phyloP scores from a whole-genome alignment of 2,329 filamentous ascomycete genomes.

The Neofusicoccum kwambonambiense region DNA sequence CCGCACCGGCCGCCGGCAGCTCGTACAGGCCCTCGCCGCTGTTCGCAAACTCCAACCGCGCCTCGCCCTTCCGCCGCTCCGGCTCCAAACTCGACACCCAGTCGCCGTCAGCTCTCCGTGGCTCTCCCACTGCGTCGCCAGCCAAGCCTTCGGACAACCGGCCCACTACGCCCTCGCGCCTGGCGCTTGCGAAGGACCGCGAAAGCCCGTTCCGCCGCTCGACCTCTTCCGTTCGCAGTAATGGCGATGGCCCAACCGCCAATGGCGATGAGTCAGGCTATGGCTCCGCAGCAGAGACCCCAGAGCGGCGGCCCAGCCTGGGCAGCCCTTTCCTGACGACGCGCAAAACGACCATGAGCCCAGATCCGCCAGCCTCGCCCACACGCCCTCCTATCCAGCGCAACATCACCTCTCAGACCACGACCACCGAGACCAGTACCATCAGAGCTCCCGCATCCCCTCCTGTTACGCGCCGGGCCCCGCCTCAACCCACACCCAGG shows the following conservation, averaged over 20 bases:
- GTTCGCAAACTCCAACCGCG: conserved; percentile 41
- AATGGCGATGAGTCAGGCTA: conserved; percentile 10
- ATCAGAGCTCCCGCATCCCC: conserved; percentile 23
- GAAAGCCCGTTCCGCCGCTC: conserved; percentile 28
- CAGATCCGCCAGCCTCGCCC: conserved; percentile 33
- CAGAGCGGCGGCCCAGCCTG: conserved; percentile 33
- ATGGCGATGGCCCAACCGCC: conserved; percentile 15
- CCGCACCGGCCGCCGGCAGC: conserved; percentile 20
- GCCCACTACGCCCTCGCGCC: conserved; percentile 20
- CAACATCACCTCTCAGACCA: conserved; percentile 19
- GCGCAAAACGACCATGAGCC: conserved; percentile 26
- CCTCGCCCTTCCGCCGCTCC: conserved; percentile 46
- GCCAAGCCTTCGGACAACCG: conserved; percentile 16
- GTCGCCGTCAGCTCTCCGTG: conserved; percentile 40
- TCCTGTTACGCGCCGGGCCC: conserved; percentile 36
- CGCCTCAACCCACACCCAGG: conserved; percentile 27
- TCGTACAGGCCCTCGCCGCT: conserved; percentile 43
- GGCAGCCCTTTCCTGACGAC: conserved; percentile 26
- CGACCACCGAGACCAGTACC: conserved; percentile 9
- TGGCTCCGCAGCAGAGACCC: conserved; percentile 26
- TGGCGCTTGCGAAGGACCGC: conserved; percentile 22
- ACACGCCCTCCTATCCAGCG: conserved; percentile 28
- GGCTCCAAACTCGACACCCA: conserved; percentile 36
- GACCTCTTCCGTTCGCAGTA: conserved; percentile 31
- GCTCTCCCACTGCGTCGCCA: conserved; percentile 16